These are phyloP conservation scores for Ophiocytium majus DNA, from an alignment of 352 stramenopile genomes.

Conservation along the genomic window DNA sequence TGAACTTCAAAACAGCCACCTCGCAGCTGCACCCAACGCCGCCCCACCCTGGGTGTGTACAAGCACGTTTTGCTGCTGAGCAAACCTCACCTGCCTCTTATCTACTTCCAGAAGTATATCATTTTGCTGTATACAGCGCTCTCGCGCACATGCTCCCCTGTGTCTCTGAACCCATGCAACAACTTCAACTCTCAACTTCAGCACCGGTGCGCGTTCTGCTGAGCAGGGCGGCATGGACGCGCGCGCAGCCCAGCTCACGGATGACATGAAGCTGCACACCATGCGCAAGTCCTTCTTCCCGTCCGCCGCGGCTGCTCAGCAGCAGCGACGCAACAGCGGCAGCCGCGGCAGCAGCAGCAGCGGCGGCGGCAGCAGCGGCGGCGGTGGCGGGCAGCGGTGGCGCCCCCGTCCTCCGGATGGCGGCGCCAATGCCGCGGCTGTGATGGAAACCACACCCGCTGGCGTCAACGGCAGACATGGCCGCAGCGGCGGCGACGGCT, in stretches of 20 bases:
- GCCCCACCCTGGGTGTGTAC: background rate
- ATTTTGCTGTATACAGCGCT: background rate
- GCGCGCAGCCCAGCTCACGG: background rate
- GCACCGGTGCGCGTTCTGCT: background rate
- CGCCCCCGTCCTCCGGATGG: too few relatives aligned
- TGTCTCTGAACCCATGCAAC: background rate
- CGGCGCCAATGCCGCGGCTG: too few relatives aligned
- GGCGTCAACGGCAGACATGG: too few relatives aligned
- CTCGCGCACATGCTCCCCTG: background rate
- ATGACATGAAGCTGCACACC: constrained; percentile 8
- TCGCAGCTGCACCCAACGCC: too few relatives aligned
- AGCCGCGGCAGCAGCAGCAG: too few relatives aligned
- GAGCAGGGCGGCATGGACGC: background rate
- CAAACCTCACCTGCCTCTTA: background rate
- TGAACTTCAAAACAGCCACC: too few relatives aligned
- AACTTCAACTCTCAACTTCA: background rate
- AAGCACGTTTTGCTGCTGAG: too few relatives aligned
- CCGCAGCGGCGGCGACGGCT: too few relatives aligned
- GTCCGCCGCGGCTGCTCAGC: background rate
- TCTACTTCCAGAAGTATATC: background rate
- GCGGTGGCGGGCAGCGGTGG: too few relatives aligned
- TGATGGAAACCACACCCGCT: too few relatives aligned
- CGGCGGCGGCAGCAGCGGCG: too few relatives aligned
- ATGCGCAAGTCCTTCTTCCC: constrained; percentile 17
- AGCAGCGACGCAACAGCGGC: too few relatives aligned